A percentile compares a stretch with the other conserved stretches of the same genome.
Conservation (phyloP, 1,139 yeast species). For the Yamadazyma atmosphaerica region DNA sequence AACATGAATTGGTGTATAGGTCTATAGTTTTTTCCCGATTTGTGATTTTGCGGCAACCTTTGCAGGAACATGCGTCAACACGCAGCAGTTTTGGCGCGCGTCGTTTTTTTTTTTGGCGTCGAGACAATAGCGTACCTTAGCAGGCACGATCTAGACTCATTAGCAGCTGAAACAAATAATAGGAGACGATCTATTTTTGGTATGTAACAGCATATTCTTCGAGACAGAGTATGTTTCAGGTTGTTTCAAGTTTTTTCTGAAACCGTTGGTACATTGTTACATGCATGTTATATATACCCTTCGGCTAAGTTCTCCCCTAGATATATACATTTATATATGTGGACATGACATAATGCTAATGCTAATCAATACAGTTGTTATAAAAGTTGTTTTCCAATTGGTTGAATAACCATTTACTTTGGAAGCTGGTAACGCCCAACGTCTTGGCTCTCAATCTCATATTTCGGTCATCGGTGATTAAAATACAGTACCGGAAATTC, state of each 20-base stretch:
- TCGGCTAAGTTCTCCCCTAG: not conserved
- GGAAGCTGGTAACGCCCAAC: constrained; percentile 56
- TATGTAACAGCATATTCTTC: too few relatives aligned
- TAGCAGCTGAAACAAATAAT: not conserved
- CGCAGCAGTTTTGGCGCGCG: not conserved
- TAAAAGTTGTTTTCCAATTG: constrained; percentile 47
- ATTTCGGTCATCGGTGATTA: constrained; percentile 72
- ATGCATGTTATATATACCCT: too few relatives aligned
- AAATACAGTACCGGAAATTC: constrained; percentile 54
- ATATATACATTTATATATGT: not conserved
- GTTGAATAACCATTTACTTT: constrained; percentile 61
- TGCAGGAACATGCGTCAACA: not conserved
- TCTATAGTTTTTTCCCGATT: not conserved
- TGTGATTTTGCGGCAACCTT: not conserved
- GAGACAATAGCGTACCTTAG: not conserved
- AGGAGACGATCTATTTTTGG: not conserved
- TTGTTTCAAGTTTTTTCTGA: too few relatives aligned
- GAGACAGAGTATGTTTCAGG: too few relatives aligned
- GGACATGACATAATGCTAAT: too few relatives aligned
- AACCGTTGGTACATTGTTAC: too few relatives aligned
- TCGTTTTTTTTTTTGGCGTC: not conserved
- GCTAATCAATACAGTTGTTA: constrained; percentile 42
- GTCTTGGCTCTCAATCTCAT: constrained; percentile 68
- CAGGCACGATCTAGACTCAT: not conserved
- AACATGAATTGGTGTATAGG: too few relatives aligned